Evolutionary conservation across 2,329 filamentous ascomycete genomes (phyloP), one percentile per base, ranked within the genome.

Genomic region (Trichophyton simii): DNA sequence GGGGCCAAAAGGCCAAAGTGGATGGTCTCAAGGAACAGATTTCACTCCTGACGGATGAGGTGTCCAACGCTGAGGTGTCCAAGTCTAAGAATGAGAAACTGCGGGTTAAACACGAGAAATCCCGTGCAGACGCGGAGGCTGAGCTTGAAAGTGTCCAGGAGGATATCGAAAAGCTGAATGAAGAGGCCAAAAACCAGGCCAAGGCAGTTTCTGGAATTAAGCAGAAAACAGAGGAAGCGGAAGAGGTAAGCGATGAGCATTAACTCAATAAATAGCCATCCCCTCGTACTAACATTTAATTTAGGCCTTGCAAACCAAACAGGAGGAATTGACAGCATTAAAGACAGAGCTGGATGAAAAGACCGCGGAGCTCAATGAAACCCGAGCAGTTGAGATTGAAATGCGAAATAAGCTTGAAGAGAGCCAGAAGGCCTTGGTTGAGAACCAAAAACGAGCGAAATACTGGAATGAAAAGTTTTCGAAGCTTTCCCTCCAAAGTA

Each of bases 381-480:
- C 88, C 0, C 84, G 92, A 8, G 91, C 90, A 0, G 79, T 87
- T 2, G 94, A 99, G 73, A 96, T 99, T 64, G 94, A 99, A 75
- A 96, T 97, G 91, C 88, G 89, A 65, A 97, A 97, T 76, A 95
- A 95, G 77, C 85, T 99, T 1, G 94, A 97, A 70, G 92, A 97
- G 71, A 94, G 92, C 72, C 88, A 96, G 66, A 99, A 99, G 76
- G 83, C 87, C 8, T 81, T 97, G 13, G 75, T 78, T 0, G 92
- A 97, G 70, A 96, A 95, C 73, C 86, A 95, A 72, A 91, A 89
- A 75, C 85, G 88, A 63, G 81, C 88, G 46, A 82, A 81, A 42
- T 89, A 96, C 77, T 97, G 91, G 91, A 80, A 91, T 60, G 89
- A 96, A 63, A 96, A 97, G 77, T 79, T 95, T 7, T 80, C 82